Evolutionary conservation across 805 yeast genomes (phyloP), one percentile per base, ranked within the genome.

Genomic region (Cyberlindnera maclurae): DNA sequence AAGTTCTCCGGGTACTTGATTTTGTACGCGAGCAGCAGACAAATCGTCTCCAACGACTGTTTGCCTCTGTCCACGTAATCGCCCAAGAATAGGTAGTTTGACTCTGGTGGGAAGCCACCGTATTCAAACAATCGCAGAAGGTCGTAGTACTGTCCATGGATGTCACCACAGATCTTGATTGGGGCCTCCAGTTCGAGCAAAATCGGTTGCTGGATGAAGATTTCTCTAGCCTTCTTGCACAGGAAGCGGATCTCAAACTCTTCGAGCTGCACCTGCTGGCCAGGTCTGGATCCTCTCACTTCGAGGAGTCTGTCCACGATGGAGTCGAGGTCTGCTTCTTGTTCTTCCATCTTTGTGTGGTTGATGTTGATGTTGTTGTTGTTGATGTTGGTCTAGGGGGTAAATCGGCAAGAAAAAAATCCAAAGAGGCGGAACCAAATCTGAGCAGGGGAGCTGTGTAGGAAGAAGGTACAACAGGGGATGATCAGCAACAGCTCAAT

Each of bases 51-150:
- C 54, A 93, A 69, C 24, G 96, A 86, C 70, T 93, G 97, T 62
- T 89, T 88, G 58, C 98, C 98, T 73, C 98, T 82, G 70, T 90
- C 98, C 50, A 90, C 98, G 60, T 90, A 90, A 71, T 90, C 98
- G 50, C 98, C 98, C 43, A 90, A 67, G 60, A 90, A 90, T 55
- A 90, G 70, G 68, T 90, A 90, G 69, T 90, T 90, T 15, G 97
- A 95, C 63, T 93, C 97, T 11, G 98, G 98, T 2, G 98, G 98
- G 73, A 93, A 90, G 3, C 97, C 98, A 55, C 98, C 97, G 59
- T 90, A 90, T 69, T 93, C 97, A 57, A 90, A 90, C 54, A 90
- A 75, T 65, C 98, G 82, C 61, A 90, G 74, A 55, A 90, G 76
- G 65, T 90, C 98, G 60, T 90, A 90, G 66, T 93, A 90, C 67